Base-by-base conservation (phyloP, 2,329 filamentous ascomycete genomes). In the Verticillium alfalfae region DNA sequence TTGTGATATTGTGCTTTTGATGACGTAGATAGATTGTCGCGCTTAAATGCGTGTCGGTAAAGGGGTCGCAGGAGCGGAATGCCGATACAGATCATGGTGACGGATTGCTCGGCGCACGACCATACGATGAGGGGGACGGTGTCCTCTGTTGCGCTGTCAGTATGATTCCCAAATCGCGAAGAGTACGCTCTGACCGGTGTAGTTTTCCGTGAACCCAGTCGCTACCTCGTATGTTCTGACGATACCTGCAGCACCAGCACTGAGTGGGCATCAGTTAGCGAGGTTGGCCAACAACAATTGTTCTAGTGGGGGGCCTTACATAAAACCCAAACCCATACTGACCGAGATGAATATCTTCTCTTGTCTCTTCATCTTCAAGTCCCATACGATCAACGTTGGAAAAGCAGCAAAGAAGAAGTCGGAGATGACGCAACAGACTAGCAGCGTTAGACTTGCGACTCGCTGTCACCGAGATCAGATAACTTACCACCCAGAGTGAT, bases 321-420 rank as follows among this genome's bases (percentile, higher is more conserved):
- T 56, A 16, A 34, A n/a, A 56, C 57, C 57, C 9, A 58, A 34
- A 16, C 57, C 39, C 26, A 58, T 34, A 36, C 73, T 74, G 34
- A 69, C 68, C 2, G 70, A 74, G 57, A 78, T 70, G 34, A 72
- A 74, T 5, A 77, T 65, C 68, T 78, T 78, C 34, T 76, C 70
- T 0, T 70, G 67, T 4, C 61, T 70, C 9, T 70, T 67, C 58
- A 72, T 79, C 56, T 77, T 71, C 59, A 79, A 61, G 2, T 64
- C 63, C 75, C 75, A 78, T 26, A 78, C 72, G 10, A 79, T 73
- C 3, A 78, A 68, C 76, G 78, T 80, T 0, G 78, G 78, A 5
- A 79, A 76, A 0, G 70, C 61, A 39, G 74, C 75, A 13, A 74
- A 76, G 55, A 75, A 74, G 57, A 77, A 75, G 61, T 78, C 76